These are phyloP conservation scores for Podaxis sp. DNA, from an alignment of 768 basidiomycete species.

Conservation along the genomic window DNA sequence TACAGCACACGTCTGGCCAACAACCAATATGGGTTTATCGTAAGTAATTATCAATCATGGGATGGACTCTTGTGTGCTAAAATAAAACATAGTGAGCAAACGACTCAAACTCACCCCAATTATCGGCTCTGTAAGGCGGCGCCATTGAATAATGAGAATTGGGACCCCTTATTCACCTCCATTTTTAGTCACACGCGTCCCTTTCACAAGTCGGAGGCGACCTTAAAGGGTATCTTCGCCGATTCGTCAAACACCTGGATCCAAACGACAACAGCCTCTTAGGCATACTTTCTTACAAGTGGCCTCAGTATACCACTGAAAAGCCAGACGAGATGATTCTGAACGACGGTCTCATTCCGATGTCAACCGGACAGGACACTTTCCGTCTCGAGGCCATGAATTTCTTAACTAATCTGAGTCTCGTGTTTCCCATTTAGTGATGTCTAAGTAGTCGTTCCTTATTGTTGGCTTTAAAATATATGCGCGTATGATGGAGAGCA, in stretches of 20 bases:
- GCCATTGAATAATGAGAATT: background rate
- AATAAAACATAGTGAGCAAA: constrained; percentile 45
- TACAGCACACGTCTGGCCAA: constrained; percentile 34
- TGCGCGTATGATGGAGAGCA: too few relatives aligned
- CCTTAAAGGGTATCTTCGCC: constrained; percentile 42
- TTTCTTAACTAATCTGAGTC: constrained; percentile 31
- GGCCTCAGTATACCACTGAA: constrained; percentile 30
- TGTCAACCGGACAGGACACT: constrained; percentile 37
- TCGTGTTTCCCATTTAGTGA: constrained; percentile 4
- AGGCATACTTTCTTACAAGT: constrained; percentile 10
- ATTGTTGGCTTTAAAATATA: too few relatives aligned
- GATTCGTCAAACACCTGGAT: constrained; percentile 37
- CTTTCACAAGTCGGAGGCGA: constrained; percentile 28
- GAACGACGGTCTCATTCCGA: constrained; percentile 32
- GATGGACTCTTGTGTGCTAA: background rate
- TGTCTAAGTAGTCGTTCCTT: too few relatives aligned
- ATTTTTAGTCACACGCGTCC: too few relatives aligned
- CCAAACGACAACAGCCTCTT: constrained; percentile 13
- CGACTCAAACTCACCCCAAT: constrained; percentile 39
- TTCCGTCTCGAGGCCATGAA: constrained; percentile 38
- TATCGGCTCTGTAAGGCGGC: constrained; percentile 41
- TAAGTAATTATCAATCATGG: constrained; percentile 22
- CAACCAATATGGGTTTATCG: constrained; percentile 41
- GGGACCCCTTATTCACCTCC: constrained; percentile 24
- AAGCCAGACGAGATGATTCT: constrained; percentile 37